Base-by-base conservation (phyloP, 768 basidiomycete genomes). In the Rickenella mellea region DNA sequence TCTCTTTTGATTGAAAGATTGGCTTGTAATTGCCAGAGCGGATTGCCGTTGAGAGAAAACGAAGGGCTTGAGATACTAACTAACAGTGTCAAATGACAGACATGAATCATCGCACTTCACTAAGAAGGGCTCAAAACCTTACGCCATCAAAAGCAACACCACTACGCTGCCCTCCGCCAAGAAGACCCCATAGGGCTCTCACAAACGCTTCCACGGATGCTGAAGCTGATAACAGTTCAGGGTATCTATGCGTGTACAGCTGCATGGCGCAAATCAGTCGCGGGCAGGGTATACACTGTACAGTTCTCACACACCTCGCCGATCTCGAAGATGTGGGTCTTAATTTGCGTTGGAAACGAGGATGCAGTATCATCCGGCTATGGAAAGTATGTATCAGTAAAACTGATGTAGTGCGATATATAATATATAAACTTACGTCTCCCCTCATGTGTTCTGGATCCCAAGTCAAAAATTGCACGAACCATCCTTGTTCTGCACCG, bases 1-100 rank as follows among this genome's bases (percentile, higher is more conserved):
- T 91, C 1, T 84, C 81, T n/a, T 70, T 70, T 2, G 83, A 68
- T 38, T 87, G 85, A 58, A 97, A 92, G 10, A 97, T 71, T 1
- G 70, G 51, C 52, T 78, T 78, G 64, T 93, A 90, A 54, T 80
- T 74, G 1, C 88, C 88, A 19, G 83, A 82, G 37, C 90, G 90
- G 53, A 97, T 92, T 6, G 90, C 83, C 4, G 88, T 88, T 4
- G 90, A 90, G 46, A 98, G 77, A 65, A 97, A 97, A 15, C 81
- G 76, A 37, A 97, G 71, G 1, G 91, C 81, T 62, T 91, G 88
- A 6, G 90, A 84, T 33, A 99, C 90, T 40, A 98, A 78, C 83
- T 85, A n/a, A n/a, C n/a, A 29, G 36, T 43, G n/a, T n/a, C n/a
- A n/a, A n/a, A n/a, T n/a, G n/a, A n/a, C n/a, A n/a, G n/a, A n/a